phyloP scores from a whole-genome alignment of 208 protist genomes.

The Crithidia fasciculata region DNA sequence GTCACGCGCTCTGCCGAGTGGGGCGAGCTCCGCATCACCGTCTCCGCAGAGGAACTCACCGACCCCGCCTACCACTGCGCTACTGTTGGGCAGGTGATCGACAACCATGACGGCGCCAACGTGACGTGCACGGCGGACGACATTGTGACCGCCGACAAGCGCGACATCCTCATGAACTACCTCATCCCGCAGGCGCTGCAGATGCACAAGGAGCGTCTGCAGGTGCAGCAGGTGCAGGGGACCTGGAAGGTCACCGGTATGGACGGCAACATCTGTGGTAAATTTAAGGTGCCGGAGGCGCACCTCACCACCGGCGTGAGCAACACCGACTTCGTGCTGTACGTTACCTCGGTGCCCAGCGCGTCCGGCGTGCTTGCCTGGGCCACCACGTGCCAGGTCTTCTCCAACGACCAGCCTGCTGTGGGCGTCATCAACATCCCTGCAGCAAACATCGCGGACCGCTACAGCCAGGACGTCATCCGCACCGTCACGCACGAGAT shows the following conservation, averaged over 20 bases:
- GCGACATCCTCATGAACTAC: conserved; percentile 26
- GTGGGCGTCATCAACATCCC: conserved; percentile 64
- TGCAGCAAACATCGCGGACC: conserved; percentile 29
- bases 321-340: conserved; percentile 71
- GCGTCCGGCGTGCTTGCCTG: conserved; percentile 31
- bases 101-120: conserved; percentile 25
- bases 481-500: conserved; percentile 77
- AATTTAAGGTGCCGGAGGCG: conserved; percentile 14
- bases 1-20: conserved; percentile 11
- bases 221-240: conserved; percentile 33
- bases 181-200: conserved; percentile 53
- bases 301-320: conserved; percentile 48
- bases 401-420: conserved; percentile 25
- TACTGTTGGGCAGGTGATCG: conserved; percentile 14
- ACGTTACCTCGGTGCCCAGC: conserved; percentile 54
- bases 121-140: conserved; percentile 29
- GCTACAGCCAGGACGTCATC: conserved; percentile 4
- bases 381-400: conserved; percentile 45
- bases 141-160: conserved; percentile 48
- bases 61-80: conserved; percentile 54
- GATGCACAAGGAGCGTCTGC: conserved; percentile 58
- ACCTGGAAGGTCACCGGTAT: conserved; percentile 26
- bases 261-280: background rate
- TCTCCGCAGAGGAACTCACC: conserved; percentile 42
- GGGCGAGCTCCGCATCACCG: conserved; percentile 47